A percentile compares a stretch with the other conserved stretches of the same genome.
Conservation (phyloP, 2,329 filamentous ascomycete genomes). For the Ascochyta pisi region DNA sequence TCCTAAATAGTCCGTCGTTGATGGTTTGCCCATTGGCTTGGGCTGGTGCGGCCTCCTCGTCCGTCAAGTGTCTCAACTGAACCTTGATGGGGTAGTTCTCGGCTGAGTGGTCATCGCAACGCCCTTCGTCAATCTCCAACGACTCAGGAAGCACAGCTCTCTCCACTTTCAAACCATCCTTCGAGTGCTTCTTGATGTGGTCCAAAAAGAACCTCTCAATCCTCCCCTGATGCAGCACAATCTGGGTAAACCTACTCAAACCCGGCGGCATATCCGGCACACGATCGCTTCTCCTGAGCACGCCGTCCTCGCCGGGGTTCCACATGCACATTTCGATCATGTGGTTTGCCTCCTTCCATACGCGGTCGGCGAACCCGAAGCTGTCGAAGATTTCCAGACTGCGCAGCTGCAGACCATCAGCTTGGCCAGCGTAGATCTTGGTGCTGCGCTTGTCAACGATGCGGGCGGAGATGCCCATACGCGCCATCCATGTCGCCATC, state of each 20-base stretch:
- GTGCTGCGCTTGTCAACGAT: slow-evolving; percentile 53
- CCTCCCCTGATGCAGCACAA: slow-evolving; percentile 73
- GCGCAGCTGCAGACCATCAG: slow-evolving; percentile 52
- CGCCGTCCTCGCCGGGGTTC: slow-evolving; percentile 68
- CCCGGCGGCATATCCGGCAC: slow-evolving; percentile 69
- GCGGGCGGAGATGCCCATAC: slow-evolving; percentile 49
- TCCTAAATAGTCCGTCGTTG: slow-evolving; percentile 65
- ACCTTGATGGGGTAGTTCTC: slow-evolving; percentile 67
- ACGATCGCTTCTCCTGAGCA: slow-evolving; percentile 64
- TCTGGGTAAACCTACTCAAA: slow-evolving; percentile 68
- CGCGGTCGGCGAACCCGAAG: slow-evolving; percentile 70
- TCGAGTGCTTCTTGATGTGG: slow-evolving; percentile 62
- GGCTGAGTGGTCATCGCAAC: slow-evolving; percentile 55
- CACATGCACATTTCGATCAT: slow-evolving; percentile 65
- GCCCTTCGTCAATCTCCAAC: slow-evolving; percentile 61
- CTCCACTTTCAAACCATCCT: slow-evolving; percentile 61
- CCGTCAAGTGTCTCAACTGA: slow-evolving; percentile 62
- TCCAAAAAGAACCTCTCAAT: slow-evolving; percentile 73
- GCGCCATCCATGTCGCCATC: slow-evolving; percentile 52
- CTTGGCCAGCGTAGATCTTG: slow-evolving; percentile 52
- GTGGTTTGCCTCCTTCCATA: slow-evolving; percentile 71
- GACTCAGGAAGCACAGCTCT: slow-evolving; percentile 65
- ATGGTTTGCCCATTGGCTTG: slow-evolving; percentile 47
- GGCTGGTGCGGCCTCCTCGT: slow-evolving; percentile 64
- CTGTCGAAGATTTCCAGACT: slow-evolving; percentile 61